These are phyloP conservation scores for Leptomonas pyrrhocoris DNA, from an alignment of 208 protist genomes.

Conservation along the genomic window DNA sequence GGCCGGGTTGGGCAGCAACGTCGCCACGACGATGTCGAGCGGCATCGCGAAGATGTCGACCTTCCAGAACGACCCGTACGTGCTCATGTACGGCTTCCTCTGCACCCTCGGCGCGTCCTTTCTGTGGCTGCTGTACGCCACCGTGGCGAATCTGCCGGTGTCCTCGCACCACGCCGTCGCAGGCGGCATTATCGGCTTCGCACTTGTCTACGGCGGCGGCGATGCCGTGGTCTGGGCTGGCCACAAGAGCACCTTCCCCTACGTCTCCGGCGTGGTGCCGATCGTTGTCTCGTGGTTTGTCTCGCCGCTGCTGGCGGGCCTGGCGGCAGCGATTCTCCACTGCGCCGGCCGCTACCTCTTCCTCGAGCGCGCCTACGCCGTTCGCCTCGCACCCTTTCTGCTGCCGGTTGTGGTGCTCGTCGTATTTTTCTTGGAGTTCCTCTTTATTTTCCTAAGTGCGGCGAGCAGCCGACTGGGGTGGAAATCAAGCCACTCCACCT, in stretches of 20 bases:
- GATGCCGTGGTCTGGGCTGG: conserved; percentile 56
- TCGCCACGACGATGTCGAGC: conserved; percentile 64
- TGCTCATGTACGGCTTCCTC: conserved; percentile 81
- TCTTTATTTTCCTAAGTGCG: conserved; percentile 75
- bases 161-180: conserved; percentile 69
- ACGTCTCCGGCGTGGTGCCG: conserved; percentile 53
- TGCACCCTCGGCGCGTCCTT: conserved; percentile 51
- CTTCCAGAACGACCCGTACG: conserved; percentile 62
- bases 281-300: conserved; percentile 71
- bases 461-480: conserved; percentile 48
- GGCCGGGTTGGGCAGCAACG: conserved; percentile 56
- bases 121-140: conserved; percentile 62
- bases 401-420: conserved; percentile 54
- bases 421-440: conserved; percentile 62
- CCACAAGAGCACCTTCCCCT: conserved; percentile 48
- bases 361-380: conserved; percentile 41
- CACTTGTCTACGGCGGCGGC: conserved; percentile 62
- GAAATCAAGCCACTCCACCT: conserved; percentile 34
- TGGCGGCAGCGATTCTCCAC: conserved; percentile 47
- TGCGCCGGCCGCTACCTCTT: conserved; percentile 38
- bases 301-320: conserved; percentile 56
- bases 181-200: conserved; percentile 76
- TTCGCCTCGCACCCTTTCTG: conserved; percentile 39
- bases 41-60: conserved; percentile 55
- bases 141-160: conserved; percentile 46